These are phyloP conservation scores for Salix brachista DNA, from an alignment of 345 rosid genomes.

Conservation along the genomic window DNA sequence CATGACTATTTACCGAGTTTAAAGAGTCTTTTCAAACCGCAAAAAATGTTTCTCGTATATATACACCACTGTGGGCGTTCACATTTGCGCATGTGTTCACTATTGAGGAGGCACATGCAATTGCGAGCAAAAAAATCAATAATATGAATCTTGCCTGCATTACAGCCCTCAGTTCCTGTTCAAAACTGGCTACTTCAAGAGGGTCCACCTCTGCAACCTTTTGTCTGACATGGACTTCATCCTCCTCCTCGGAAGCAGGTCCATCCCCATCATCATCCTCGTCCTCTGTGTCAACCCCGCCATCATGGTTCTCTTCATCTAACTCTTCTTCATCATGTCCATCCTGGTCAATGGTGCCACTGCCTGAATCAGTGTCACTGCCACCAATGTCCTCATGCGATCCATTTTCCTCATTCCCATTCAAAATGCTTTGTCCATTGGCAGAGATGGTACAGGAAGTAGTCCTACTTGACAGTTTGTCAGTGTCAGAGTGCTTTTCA, in stretches of 20 bases:
- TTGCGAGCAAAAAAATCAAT: slow-evolving; percentile 1
- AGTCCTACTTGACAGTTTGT: slow-evolving; percentile 49
- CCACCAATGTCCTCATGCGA: slow-evolving; percentile 53
- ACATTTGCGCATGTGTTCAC: not conserved
- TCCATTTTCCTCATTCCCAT: slow-evolving; percentile 67
- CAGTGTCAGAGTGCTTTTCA: slow-evolving; percentile 61
- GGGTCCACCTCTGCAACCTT: slow-evolving; percentile 74
- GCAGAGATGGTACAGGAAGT: slow-evolving; percentile 38
- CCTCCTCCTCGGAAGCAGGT: slow-evolving; percentile 83
- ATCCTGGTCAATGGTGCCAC: slow-evolving; percentile 64
- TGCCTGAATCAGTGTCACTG: slow-evolving; percentile 81
- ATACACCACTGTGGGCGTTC: not conserved
- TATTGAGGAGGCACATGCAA: not conserved
- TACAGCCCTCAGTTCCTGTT: slow-evolving; percentile 84
- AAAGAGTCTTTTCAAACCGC: not conserved
- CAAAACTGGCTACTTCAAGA: slow-evolving; percentile 72
- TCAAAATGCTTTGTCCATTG: slow-evolving; percentile 41
- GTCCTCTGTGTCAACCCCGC: slow-evolving; percentile 58
- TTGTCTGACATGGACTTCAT: slow-evolving; percentile 84
- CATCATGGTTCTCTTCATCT: slow-evolving; percentile 76
- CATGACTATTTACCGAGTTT: not conserved
- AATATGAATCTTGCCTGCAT: slow-evolving; percentile 58
- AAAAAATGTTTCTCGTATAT: not conserved
- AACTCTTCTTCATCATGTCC: slow-evolving; percentile 69
- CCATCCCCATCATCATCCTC: slow-evolving; percentile 59